Conservation (phyloP, 78 protist genomes). For the Creolimax fragrantissima region DNA sequence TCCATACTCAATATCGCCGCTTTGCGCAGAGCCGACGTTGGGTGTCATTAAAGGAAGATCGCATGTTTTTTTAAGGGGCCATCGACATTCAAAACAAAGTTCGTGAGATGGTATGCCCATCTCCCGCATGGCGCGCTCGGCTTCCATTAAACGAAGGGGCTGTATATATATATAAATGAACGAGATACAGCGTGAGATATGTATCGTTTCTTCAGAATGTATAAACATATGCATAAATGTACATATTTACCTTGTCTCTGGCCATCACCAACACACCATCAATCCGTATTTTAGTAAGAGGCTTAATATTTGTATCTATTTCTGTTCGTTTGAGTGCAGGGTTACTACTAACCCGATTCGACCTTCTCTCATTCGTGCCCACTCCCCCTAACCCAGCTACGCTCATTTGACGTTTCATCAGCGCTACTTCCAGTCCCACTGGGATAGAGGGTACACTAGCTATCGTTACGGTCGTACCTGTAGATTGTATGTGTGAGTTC, state of each 20-base stretch:
- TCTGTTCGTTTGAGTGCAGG: neutral
- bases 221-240: neutral
- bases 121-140: neutral
- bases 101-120: neutral
- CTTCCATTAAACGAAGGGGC: neutral
- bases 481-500: neutral
- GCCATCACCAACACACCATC: constrained; percentile 4
- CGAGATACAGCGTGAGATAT: too few species aligned
- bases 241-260: neutral
- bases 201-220: too few species aligned
- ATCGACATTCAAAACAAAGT: neutral
- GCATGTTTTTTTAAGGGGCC: neutral
- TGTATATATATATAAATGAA: neutral
- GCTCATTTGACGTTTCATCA: neutral
- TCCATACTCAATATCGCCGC: neutral
- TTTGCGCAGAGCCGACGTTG: neutral
- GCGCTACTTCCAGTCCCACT: neutral
- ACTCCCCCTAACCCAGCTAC: neutral
- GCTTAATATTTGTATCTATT: neutral
- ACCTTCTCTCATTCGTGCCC: neutral
- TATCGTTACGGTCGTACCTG: neutral
- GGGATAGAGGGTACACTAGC: neutral
- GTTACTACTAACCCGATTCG: neutral
- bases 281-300: neutral
- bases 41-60: neutral